Conservation (phyloP, 164 flowering plant species). For the Umbellularia californica region DNA sequence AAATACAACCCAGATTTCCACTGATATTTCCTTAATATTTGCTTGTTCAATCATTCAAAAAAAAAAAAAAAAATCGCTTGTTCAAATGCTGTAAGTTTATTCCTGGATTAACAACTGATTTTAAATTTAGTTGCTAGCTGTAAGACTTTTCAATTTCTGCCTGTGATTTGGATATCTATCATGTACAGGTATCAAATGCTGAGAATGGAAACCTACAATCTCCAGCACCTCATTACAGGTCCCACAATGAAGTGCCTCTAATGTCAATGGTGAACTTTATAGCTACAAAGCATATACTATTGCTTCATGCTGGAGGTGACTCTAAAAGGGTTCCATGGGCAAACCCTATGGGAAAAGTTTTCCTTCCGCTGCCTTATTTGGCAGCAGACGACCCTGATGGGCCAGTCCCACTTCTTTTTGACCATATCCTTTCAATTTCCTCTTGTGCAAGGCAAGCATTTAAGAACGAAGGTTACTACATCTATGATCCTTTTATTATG, state of each 20-base stretch:
- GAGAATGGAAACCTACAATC: conserved; percentile 27
- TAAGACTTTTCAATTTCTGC: conserved; percentile 5
- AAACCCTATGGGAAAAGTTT: conserved; percentile 98
- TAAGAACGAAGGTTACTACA: conserved; percentile 60
- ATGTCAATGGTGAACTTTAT: conserved; percentile 33
- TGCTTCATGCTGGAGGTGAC: conserved; percentile 99
- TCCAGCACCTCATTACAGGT: conserved; percentile 20
- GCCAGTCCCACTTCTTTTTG: conserved; percentile 95
- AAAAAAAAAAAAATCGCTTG: background rate
- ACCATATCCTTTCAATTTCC: conserved; percentile 95
- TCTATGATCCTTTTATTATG: conserved; percentile 8
- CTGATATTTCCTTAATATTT: background rate
- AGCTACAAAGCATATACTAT: conserved; percentile 65
- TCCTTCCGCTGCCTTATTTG: conserved; percentile 90
- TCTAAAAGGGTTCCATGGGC: conserved; percentile 99
- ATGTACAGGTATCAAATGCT: conserved; percentile 37
- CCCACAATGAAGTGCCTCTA: conserved; percentile 22
- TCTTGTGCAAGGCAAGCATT: conserved; percentile 94
- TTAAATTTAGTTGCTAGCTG: background rate
- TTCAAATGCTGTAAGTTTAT: background rate
- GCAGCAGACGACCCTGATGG: conserved; percentile 98
- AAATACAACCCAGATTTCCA: background rate
- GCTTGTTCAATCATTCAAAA: background rate
- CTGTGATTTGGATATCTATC: conserved; percentile 18
- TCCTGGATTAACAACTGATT: background rate